Conservation (phyloP, 768 basidiomycete species). For the Leccinum subgranulosum region DNA sequence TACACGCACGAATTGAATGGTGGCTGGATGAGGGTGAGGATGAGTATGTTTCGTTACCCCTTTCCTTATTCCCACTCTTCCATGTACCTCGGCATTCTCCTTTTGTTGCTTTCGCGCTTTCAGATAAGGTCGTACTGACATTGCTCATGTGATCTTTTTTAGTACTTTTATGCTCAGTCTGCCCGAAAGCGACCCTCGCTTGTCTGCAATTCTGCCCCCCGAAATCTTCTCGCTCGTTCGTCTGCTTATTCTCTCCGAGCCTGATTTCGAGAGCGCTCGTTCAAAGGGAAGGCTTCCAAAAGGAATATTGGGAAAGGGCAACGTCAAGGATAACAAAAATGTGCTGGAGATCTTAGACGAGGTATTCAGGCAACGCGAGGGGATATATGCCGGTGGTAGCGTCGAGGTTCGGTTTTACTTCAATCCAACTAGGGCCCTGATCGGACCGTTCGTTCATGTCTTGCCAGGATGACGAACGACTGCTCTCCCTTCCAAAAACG, state of each 20-base stretch:
- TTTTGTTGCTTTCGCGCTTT: background rate
- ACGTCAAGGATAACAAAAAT: conserved; percentile 10
- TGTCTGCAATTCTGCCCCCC: conserved; percentile 51
- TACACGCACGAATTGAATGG: conserved; percentile 69
- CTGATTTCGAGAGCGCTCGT: conserved; percentile 59
- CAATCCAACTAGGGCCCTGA: background rate
- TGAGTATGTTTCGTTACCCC: conserved; percentile 54
- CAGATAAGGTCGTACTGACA: background rate
- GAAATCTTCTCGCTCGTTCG: conserved; percentile 66
- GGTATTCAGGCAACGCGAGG: conserved; percentile 46
- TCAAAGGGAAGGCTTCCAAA: conserved; percentile 74
- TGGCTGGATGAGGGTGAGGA: conserved; percentile 90
- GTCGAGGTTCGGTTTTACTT: conserved; percentile 40
- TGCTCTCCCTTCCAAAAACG: conserved; percentile 28
- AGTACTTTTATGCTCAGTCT: conserved; percentile 10
- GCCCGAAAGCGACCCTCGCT: conserved; percentile 44
- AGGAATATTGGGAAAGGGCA: conserved; percentile 38
- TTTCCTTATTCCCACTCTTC: background rate
- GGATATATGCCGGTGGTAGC: conserved; percentile 37
- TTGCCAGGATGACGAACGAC: conserved; percentile 47
- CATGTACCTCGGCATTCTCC: background rate
- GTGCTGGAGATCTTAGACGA: conserved; percentile 46
- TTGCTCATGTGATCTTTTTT: background rate
- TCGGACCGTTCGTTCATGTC: background rate
- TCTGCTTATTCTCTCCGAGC: conserved; percentile 52